phyloP scores from a whole-genome alignment of 2,329 filamentous ascomycete genomes.

The Apiospora marii region DNA sequence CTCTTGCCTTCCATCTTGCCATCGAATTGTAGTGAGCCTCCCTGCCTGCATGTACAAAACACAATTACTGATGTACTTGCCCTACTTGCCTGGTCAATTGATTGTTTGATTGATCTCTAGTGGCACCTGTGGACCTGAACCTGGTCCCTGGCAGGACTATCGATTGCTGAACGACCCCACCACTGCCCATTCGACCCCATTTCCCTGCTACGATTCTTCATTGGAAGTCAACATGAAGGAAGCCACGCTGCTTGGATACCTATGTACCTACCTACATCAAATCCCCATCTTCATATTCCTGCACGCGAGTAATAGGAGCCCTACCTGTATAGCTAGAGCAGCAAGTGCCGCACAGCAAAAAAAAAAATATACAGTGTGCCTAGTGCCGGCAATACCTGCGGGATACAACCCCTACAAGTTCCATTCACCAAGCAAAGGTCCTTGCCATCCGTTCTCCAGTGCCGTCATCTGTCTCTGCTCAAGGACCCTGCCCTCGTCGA shows the following conservation, averaged over 20 bases:
- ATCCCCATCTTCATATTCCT: background rate
- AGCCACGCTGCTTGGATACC: background rate
- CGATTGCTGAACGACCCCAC: background rate
- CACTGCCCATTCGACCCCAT: background rate
- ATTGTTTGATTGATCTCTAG: too few species aligned
- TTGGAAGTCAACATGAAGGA: background rate
- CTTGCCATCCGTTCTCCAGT: conserved; percentile 3
- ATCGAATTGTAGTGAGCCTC: background rate
- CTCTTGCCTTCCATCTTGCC: background rate
- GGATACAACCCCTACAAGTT: background rate
- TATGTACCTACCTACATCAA: too few species aligned
- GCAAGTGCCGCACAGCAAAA: background rate
- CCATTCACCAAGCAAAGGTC: background rate
- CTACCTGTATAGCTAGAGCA: background rate
- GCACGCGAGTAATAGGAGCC: background rate
- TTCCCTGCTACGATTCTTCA: background rate
- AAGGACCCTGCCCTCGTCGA: conserved; percentile 4
- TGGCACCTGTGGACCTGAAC: background rate
- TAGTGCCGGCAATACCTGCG: background rate
- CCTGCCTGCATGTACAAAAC: too few species aligned
- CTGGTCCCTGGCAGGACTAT: conserved; percentile 9
- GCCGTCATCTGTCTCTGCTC: background rate
- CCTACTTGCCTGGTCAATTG: too few species aligned
- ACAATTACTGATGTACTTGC: too few species aligned
- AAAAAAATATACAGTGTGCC: background rate